Base-by-base conservation (phyloP, 2,329 filamentous ascomycete genomes). In the Colletotrichum melonis region DNA sequence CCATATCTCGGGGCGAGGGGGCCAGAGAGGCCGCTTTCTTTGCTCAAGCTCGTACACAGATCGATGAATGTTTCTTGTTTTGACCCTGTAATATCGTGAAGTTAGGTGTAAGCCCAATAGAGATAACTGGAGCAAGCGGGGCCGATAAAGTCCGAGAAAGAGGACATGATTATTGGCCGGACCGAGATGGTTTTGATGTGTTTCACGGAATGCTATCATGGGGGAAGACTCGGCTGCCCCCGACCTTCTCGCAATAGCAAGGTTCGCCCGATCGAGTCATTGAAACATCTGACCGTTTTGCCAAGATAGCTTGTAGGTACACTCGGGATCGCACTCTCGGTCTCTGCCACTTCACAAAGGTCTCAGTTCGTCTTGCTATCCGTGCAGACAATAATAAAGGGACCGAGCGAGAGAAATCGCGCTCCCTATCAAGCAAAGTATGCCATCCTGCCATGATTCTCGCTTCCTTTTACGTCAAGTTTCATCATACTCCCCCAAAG, bases 1-100 rank as follows among this genome's bases (percentile, higher is more conserved):
- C 65, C 69, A 72, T 72, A 30, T 19, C 38, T 28, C 46, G 11
- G 28, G 24, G 49, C 52, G 52, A 65, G 30, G 52, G 26, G 22
- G 52, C 24, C 63, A 30, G 63, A 22, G 22, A 26, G 60, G n/a
- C 46, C n/a, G n/a, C 46, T 26, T 54, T 12, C n/a, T 24, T 24
- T 16, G 28, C 24, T 11, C 5, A n/a, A 1, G 3, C 3, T 54
- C 12, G 35, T 42, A 42, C 35, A 14, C 24, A 28, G 32, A 22
- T 63, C 4, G 28, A 26, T 5, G n/a, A 1, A 9, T 4, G 4
- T 4, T 24, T 52, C 26, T 42, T 16, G 14, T 4, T 1, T 54
- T 22, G 28, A 24, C 1, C 16, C 16, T n/a, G 16, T 46, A 8
- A 54, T 30, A 26, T 14, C n/a, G 5, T 24, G 5, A 9, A 32